Evolutionary conservation across 1,284 basidiomycete genomes (phyloP), one percentile per base, ranked within the genome.

Genomic region (Stereum hirsutum): DNA sequence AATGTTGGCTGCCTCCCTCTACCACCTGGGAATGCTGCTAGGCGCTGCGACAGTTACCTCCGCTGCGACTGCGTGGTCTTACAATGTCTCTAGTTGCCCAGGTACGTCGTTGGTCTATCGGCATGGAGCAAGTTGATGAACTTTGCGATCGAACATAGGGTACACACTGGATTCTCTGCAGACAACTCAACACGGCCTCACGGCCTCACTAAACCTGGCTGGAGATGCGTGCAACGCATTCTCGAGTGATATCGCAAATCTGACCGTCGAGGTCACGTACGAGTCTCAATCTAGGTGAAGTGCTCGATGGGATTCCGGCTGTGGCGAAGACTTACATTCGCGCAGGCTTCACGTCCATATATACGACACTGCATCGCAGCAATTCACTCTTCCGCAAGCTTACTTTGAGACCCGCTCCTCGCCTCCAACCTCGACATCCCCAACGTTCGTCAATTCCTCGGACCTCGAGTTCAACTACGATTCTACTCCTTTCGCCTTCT

Each of bases 291-390:
- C 68, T 12, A 65, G 76, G 80, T 77, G 50, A n/a, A n/a, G n/a
- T n/a, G n/a, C n/a, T n/a, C n/a, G n/a, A n/a, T n/a, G n/a, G n/a
- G n/a, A n/a, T n/a, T n/a, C n/a, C n/a, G n/a, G n/a, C n/a, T n/a
- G n/a, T n/a, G n/a, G n/a, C n/a, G n/a, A n/a, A n/a, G n/a, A n/a
- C n/a, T n/a, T n/a, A n/a, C n/a, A 44, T 37, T 14, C 37, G n/a
- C 48, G 15, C 39, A 85, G 81, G 30, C 66, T 92, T 6, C 86
- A 81, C 45, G 84, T 91, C 21, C 81, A 88, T 55, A 81, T 90
- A 25, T 80, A 70, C 53, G 88, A 90, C 57, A 73, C 74, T 1
- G 71, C 64, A 2, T 63, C 77, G 28, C 55, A 70, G 26, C 86
- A 89, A 53, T 89, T 80, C 60, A 78, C 76, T 7, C 70, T 89